Percentiles rank a stretch among this genome's conserved stretches.
These are phyloP conservation scores for Tulasnella sp. DNA, from an alignment of 768 basidiomycete species.

Conservation along the genomic window DNA sequence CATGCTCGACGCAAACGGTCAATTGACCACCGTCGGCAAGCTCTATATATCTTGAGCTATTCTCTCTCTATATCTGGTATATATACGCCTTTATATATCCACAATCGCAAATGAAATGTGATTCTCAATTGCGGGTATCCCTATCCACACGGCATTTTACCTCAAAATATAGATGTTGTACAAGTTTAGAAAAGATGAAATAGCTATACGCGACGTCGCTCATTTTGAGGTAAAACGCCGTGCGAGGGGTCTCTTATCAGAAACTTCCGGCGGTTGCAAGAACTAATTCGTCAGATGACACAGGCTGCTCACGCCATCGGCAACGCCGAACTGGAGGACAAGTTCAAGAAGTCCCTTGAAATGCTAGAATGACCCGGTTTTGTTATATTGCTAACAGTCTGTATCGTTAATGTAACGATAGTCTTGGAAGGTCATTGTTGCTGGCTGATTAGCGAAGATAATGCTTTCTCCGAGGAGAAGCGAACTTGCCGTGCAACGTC, in stretches of 20 bases:
- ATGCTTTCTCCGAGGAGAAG: no score
- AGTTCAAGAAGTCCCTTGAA: conserved; percentile 84
- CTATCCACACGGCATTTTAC: no score
- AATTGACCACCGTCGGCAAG: background rate
- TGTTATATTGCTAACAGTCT: conserved; percentile 80
- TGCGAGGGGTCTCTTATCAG: conserved; percentile 96
- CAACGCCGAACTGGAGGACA: conserved; percentile 84
- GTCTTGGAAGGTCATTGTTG: no score
- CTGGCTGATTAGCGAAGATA: no score
- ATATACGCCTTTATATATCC: background rate
- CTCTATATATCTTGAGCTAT: conserved; percentile 1
- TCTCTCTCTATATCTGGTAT: background rate
- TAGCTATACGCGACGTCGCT: no score
- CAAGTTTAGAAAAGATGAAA: no score
- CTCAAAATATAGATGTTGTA: no score
- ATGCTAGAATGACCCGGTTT: conserved; percentile 91
- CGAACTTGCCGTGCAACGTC: no score
- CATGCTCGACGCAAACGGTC: conserved; percentile 1
- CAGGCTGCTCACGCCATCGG: conserved; percentile 94
- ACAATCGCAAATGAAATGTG: background rate
- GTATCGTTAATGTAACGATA: conserved; percentile 42
- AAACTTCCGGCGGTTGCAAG: conserved; percentile 87
- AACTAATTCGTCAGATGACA: conserved; percentile 92
- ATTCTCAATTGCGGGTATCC: no score
- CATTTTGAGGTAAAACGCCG: no score